A percentile compares a stretch with the other conserved stretches of the same genome.
Evolutionary conservation across 148 eudicot genomes (phyloP).

Genomic region (Agrostemma githago): DNA sequence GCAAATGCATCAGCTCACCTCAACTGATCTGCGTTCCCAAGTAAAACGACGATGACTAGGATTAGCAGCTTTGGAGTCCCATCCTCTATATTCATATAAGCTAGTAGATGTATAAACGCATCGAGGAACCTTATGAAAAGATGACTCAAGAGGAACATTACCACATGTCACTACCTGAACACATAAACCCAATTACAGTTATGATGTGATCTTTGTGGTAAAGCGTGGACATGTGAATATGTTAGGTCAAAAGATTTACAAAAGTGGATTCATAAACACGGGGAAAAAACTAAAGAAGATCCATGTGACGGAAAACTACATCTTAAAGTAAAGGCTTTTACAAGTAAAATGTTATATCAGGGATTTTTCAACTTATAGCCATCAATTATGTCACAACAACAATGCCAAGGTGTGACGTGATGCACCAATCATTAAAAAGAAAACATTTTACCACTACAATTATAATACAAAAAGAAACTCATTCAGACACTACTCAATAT

Average conservation of each 20-base stretch:
- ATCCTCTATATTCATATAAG: slow-evolving; percentile 83
- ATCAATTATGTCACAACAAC: too few relatives aligned
- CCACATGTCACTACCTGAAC: slow-evolving; percentile 94
- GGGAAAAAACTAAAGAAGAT: not conserved
- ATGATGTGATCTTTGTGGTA: not conserved
- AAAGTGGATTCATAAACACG: not conserved
- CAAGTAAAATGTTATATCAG: too few relatives aligned
- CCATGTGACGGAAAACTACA: not conserved
- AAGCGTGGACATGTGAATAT: too few relatives aligned
- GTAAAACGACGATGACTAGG: slow-evolving; percentile 85
- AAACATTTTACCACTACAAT: too few relatives aligned
- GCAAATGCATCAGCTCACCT: slow-evolving; percentile 42
- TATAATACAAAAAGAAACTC: too few relatives aligned
- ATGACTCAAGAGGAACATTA: slow-evolving; percentile 86
- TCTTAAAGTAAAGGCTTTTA: too few relatives aligned
- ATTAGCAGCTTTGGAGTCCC: slow-evolving; percentile 83
- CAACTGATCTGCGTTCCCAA: slow-evolving; percentile 83
- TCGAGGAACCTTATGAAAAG: slow-evolving; percentile 82
- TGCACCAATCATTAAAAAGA: too few relatives aligned
- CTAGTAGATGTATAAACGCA: slow-evolving; percentile 87
- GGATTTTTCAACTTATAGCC: too few relatives aligned
- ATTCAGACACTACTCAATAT: too few relatives aligned
- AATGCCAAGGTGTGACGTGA: too few relatives aligned
- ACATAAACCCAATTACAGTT: slow-evolving; percentile 6
- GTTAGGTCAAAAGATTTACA: not conserved